Evolutionary conservation across 2,329 filamentous ascomycete genomes (phyloP).

Genomic region (Fusarium udum): DNA sequence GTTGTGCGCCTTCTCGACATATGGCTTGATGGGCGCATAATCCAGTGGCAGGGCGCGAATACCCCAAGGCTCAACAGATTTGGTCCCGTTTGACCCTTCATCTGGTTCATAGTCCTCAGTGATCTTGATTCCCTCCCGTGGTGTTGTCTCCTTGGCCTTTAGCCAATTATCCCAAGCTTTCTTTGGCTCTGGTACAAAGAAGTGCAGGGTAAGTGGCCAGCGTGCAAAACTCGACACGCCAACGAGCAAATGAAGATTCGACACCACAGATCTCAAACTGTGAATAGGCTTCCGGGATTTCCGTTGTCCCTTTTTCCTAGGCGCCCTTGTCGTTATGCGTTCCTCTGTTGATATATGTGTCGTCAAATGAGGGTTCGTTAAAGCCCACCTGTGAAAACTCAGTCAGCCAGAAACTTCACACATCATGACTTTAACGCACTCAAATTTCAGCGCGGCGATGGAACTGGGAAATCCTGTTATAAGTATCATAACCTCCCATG

Average conservation of each 20-base stretch:
- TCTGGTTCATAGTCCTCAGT: constrained; percentile 62
- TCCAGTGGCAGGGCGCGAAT: constrained; percentile 66
- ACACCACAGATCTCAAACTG: constrained; percentile 74
- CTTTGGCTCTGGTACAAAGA: constrained; percentile 78
- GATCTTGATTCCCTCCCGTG: constrained; percentile 62
- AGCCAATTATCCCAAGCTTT: constrained; percentile 72
- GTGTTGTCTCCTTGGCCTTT: constrained; percentile 56
- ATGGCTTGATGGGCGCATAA: constrained; percentile 61
- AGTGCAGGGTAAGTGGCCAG: constrained; percentile 85
- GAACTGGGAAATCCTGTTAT: constrained; percentile 90
- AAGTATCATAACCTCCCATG: constrained; percentile 91
- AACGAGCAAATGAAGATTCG: constrained; percentile 83
- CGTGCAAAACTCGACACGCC: constrained; percentile 80
- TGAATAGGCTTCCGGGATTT: constrained; percentile 66
- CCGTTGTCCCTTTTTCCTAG: constrained; percentile 59
- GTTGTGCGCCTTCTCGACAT: constrained; percentile 64
- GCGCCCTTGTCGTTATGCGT: constrained; percentile 64
- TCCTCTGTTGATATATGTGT: constrained; percentile 76
- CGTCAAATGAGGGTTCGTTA: constrained; percentile 85
- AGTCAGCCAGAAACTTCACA: background rate
- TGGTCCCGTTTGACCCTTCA: background rate
- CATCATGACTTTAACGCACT: constrained; percentile 64
- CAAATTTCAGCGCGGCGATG: constrained; percentile 90
- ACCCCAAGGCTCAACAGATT: constrained; percentile 50
- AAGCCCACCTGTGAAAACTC: constrained; percentile 77